A percentile compares a stretch with the other conserved stretches of the same genome.
These are phyloP conservation scores for Candida wancherniae DNA, from an alignment of 805 yeast genomes.

Conservation along the genomic window DNA sequence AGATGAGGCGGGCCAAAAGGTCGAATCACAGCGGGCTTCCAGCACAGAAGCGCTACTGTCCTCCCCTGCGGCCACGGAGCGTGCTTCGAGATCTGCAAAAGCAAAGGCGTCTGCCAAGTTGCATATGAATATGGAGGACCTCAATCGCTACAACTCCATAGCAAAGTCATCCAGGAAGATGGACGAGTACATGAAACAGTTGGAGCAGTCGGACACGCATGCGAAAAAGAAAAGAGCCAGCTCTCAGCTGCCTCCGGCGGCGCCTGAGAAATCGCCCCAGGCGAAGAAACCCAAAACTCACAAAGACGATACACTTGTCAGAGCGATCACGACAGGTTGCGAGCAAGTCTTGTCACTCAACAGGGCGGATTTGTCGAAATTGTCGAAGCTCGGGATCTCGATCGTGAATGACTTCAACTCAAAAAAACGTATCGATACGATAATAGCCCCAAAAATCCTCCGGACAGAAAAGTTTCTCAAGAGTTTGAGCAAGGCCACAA, in stretches of 20 bases:
- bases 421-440: conserved; percentile 37
- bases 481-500: conserved; percentile 55
- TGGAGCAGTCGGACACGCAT: conserved; percentile 19
- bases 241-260: not conserved
- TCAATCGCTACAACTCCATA: conserved; percentile 56
- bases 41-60: conserved; percentile 1
- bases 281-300: conserved; percentile 10
- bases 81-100: conserved; percentile 52
- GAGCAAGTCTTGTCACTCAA: conserved; percentile 40
- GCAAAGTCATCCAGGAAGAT: conserved; percentile 40
- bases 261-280: conserved; percentile 3
- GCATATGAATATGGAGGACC: conserved; percentile 63
- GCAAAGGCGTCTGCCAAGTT: conserved; percentile 60
- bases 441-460: conserved; percentile 76
- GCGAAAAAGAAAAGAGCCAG: conserved; percentile 3
- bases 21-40: too few species aligned
- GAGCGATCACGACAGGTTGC: conserved; percentile 63
- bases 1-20: too few species aligned
- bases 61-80: conserved; percentile 1
- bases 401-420: conserved; percentile 40
- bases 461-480: conserved; percentile 84
- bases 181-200: conserved; percentile 32
- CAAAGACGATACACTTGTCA: conserved; percentile 28
- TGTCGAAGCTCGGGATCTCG: conserved; percentile 54
- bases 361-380: conserved; percentile 37